Percentiles rank a stretch among this genome's conserved stretches.
These are phyloP conservation scores for Dalbergia cochinchinensis DNA, from an alignment of 306 rosid species.

Conservation along the genomic window DNA sequence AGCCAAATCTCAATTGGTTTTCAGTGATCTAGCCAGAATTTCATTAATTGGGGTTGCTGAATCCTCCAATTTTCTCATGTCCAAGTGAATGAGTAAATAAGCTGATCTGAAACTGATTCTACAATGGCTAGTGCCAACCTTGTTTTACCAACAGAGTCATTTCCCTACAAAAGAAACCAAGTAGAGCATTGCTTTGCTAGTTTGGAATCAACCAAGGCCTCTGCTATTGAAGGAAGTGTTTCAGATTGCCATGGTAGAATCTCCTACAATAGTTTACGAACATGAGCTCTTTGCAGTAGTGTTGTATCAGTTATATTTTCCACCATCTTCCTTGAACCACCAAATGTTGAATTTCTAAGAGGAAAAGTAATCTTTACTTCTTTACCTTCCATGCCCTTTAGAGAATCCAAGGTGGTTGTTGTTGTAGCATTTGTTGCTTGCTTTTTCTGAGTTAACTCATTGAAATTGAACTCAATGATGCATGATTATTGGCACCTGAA, in stretches of 20 bases:
- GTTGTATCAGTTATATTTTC: slow-evolving; percentile 59
- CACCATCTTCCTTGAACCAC: slow-evolving; percentile 54
- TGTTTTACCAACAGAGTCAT: slow-evolving; percentile 77
- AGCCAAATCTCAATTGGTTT: slow-evolving; percentile 55
- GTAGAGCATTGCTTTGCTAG: slow-evolving; percentile 53
- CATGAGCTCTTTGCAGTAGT: slow-evolving; percentile 54
- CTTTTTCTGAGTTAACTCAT: slow-evolving; percentile 52
- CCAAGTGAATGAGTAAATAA: slow-evolving; percentile 61
- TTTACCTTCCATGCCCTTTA: slow-evolving; percentile 63
- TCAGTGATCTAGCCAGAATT: slow-evolving; percentile 57
- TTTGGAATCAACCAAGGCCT: slow-evolving; percentile 66
- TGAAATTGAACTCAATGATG: slow-evolving; percentile 85
- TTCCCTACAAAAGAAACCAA: slow-evolving; percentile 85
- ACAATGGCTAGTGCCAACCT: slow-evolving; percentile 78
- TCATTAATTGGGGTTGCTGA: slow-evolving; percentile 49
- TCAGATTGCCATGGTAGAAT: slow-evolving; percentile 96
- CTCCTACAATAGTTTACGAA: slow-evolving; percentile 77
- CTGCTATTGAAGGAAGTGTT: slow-evolving; percentile 73
- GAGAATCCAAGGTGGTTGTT: slow-evolving; percentile 66
- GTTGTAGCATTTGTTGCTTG: no score
- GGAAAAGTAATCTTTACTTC: slow-evolving; percentile 84
- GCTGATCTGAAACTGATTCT: slow-evolving; percentile 76
- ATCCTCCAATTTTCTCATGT: slow-evolving; percentile 51
- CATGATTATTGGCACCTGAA: slow-evolving; percentile 78
- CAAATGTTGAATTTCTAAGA: slow-evolving; percentile 72